Evolutionary conservation across 306 rosid species (phyloP).

Genomic region (Cicer judaicum): DNA sequence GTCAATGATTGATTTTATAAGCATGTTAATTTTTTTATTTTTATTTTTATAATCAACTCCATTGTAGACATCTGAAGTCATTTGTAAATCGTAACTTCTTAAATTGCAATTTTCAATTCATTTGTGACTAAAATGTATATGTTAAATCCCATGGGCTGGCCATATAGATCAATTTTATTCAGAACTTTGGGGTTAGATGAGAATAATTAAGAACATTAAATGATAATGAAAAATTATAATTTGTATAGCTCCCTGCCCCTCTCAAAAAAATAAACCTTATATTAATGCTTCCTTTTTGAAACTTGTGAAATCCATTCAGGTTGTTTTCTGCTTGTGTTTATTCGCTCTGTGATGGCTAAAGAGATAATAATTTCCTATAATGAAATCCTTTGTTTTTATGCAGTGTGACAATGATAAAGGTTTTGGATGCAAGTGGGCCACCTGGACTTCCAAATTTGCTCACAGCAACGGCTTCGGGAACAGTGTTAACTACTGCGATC

Average conservation of each 20-base stretch:
- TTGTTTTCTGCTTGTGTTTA: slow-evolving; percentile 27
- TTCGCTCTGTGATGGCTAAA: slow-evolving; percentile 16
- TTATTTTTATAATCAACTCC: neutral
- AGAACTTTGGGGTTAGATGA: slow-evolving; percentile 10
- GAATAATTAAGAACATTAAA: neutral
- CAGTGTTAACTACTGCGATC: slow-evolving; percentile 66
- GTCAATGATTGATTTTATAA: slow-evolving; percentile 2
- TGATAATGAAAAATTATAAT: slow-evolving; percentile 22
- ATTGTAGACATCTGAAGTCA: neutral
- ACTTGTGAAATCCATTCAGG: slow-evolving; percentile 16
- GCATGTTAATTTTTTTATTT: neutral
- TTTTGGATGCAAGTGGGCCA: slow-evolving; percentile 97
- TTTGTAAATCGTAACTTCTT: slow-evolving; percentile 36
- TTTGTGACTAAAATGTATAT: slow-evolving; percentile 24
- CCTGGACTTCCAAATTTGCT: slow-evolving; percentile 97
- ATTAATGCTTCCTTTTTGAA: slow-evolving; percentile 20
- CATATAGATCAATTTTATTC: slow-evolving; percentile 14
- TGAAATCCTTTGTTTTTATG: slow-evolving; percentile 41
- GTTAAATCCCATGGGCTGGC: slow-evolving; percentile 18
- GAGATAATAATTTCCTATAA: slow-evolving; percentile 42
- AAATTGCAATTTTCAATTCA: slow-evolving; percentile 32
- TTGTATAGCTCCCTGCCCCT: slow-evolving; percentile 11
- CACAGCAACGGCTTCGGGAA: slow-evolving; percentile 64
- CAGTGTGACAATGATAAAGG: slow-evolving; percentile 80
- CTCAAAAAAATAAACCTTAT: neutral